phyloP scores from a whole-genome alignment of 306 rosid genomes.

The Lithocarpus polystachyus region DNA sequence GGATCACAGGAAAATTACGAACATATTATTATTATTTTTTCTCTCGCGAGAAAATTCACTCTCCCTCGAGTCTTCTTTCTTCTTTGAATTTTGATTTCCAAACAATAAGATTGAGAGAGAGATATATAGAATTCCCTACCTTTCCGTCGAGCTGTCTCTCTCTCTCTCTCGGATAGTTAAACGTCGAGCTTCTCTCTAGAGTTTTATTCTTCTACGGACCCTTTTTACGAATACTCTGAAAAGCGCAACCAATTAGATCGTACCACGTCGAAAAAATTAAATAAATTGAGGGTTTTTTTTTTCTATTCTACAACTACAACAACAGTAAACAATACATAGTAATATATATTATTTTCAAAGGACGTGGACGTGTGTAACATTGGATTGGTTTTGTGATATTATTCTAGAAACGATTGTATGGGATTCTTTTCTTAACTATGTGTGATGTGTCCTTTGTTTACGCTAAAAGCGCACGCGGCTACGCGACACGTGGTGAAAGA shows the following conservation, averaged over 20 bases:
- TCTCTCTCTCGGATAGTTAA: not conserved
- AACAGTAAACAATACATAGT: too few relatives aligned
- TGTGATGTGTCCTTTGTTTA: not conserved
- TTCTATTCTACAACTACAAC: too few relatives aligned
- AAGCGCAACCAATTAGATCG: not conserved
- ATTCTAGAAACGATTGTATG: not conserved
- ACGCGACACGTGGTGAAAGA: not conserved
- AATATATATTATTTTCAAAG: too few relatives aligned
- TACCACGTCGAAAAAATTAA: not conserved
- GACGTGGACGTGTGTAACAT: too few relatives aligned
- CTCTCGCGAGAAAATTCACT: not conserved
- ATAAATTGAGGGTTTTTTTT: too few relatives aligned
- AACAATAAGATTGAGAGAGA: not conserved
- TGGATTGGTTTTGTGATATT: not conserved
- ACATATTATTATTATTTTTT: not conserved
- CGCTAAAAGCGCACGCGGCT: slow-evolving; percentile 4
- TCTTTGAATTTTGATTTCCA: not conserved
- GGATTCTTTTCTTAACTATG: not conserved
- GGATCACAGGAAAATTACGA: slow-evolving; percentile 7
- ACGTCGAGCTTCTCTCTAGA: not conserved
- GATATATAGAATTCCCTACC: not conserved
- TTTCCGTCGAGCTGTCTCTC: not conserved
- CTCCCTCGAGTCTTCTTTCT: not conserved
- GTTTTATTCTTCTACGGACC: not conserved
- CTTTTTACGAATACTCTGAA: too few relatives aligned